Evolutionary conservation across 75 land plant genomes (phyloP).

Genomic region (Sequoia sempervirens): DNA sequence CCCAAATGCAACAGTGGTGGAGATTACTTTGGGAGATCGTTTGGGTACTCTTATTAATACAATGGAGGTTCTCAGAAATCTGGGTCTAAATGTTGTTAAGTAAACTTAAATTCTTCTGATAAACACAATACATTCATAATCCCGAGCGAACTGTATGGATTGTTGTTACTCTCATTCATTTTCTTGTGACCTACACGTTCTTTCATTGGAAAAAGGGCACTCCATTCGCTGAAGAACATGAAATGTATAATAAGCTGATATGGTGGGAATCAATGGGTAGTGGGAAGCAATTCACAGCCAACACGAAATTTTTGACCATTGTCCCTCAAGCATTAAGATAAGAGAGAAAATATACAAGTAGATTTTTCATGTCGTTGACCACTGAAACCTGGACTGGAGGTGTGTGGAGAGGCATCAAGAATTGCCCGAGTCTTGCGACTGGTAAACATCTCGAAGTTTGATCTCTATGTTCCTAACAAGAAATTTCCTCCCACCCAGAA

Average conservation of each 20-base stretch:
- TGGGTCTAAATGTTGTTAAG: constrained; percentile 91
- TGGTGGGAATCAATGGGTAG: constrained; percentile 43
- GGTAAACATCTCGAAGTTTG: too few relatives aligned
- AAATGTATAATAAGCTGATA: constrained; percentile 28
- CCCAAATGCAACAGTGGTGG: constrained; percentile 84
- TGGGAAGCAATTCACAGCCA: constrained; percentile 32
- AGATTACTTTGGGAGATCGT: constrained; percentile 91
- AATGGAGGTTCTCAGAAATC: constrained; percentile 74
- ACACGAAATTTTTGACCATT: constrained; percentile 32
- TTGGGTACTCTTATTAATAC: constrained; percentile 90
- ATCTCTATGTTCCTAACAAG: too few relatives aligned
- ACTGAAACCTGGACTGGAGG: too few relatives aligned
- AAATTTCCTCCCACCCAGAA: too few relatives aligned
- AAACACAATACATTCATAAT: constrained; percentile 79
- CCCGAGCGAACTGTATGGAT: constrained; percentile 31
- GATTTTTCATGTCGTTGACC: too few relatives aligned
- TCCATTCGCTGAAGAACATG: constrained; percentile 39
- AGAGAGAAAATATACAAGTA: too few relatives aligned
- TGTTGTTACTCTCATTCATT: too few relatives aligned
- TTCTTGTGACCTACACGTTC: constrained; percentile 24
- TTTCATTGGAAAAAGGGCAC: constrained; percentile 46
- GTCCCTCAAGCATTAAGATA: constrained; percentile 23
- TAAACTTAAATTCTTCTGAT: constrained; percentile 62
- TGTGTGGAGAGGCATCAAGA: too few relatives aligned
- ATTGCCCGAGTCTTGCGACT: too few relatives aligned